These are phyloP conservation scores for Centaurea solstitialis DNA, from an alignment of 129 eudicot species.

Conservation along the genomic window DNA sequence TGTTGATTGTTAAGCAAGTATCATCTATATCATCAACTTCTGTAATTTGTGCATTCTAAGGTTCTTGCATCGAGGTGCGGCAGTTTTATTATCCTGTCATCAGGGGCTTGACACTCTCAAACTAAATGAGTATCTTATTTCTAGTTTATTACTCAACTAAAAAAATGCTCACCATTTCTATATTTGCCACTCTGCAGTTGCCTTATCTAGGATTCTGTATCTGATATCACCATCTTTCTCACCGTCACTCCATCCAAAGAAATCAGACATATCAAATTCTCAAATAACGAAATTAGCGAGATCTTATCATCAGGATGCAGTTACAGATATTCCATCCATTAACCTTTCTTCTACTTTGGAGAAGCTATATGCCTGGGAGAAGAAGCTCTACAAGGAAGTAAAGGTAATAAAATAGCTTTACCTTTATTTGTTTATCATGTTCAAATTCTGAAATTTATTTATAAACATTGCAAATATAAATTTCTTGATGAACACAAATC, in stretches of 20 bases:
- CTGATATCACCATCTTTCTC: constrained; percentile 49
- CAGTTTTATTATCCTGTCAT: too few relatives aligned
- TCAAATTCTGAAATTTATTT: background rate
- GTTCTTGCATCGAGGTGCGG: too few relatives aligned
- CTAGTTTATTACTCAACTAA: too few relatives aligned
- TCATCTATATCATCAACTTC: too few relatives aligned
- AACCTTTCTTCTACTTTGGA: constrained; percentile 82
- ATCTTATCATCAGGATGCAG: constrained; percentile 58
- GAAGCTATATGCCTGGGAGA: constrained; percentile 89
- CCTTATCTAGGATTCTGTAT: constrained; percentile 56
- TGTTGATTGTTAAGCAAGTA: too few relatives aligned
- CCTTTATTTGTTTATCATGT: background rate
- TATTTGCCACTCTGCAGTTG: constrained; percentile 41
- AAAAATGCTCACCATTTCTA: background rate
- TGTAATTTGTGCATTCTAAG: too few relatives aligned
- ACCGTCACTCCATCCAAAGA: constrained; percentile 40
- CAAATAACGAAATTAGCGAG: constrained; percentile 58
- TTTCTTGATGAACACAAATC: too few relatives aligned
- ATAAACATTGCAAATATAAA: too few relatives aligned
- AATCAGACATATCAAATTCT: constrained; percentile 43
- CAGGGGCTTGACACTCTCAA: background rate
- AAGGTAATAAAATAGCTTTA: constrained; percentile 51
- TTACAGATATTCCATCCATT: constrained; percentile 31
- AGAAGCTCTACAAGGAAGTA: constrained; percentile 83
- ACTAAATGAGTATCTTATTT: background rate